These are phyloP conservation scores for Entomortierella lignicola DNA, from an alignment of 192 early-diverging fungal genomes.

Conservation along the genomic window DNA sequence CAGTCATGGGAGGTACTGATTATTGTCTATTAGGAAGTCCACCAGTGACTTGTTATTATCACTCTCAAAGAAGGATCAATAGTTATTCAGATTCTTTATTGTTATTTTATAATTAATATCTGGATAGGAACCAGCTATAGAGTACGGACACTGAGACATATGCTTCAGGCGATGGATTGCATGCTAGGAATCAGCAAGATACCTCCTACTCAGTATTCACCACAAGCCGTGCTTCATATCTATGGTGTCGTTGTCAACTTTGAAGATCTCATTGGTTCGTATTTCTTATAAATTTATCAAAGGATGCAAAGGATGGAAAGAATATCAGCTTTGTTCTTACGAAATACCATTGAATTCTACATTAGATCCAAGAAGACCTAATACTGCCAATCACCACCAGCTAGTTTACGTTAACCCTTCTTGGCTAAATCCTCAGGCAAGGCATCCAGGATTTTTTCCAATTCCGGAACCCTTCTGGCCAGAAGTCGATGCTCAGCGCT, in stretches of 20 bases:
- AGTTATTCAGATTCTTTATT: no score
- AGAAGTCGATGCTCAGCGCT: slow-evolving; percentile 36
- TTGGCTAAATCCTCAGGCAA: slow-evolving; percentile 42
- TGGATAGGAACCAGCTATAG: slow-evolving; percentile 55
- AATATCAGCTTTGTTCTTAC: no score
- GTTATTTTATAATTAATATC: neutral
- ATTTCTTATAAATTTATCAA: no score
- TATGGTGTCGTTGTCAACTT: slow-evolving; percentile 74
- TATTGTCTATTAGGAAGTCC: neutral
- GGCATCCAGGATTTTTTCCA: slow-evolving; percentile 70
- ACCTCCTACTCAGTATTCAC: slow-evolving; percentile 48
- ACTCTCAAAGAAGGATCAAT: no score
- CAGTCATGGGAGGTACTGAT: slow-evolving; percentile 72
- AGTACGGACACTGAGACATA: slow-evolving; percentile 62
- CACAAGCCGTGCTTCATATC: slow-evolving; percentile 52
- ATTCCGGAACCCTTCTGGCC: slow-evolving; percentile 84
- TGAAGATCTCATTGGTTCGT: slow-evolving; percentile 66
- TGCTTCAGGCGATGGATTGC: slow-evolving; percentile 76
- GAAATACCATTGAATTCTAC: no score
- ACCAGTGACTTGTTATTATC: no score
- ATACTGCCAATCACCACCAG: slow-evolving; percentile 52
- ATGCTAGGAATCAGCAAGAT: slow-evolving; percentile 57
- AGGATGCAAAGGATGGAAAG: no score
- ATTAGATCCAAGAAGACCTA: slow-evolving; percentile 47
- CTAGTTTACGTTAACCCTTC: slow-evolving; percentile 36